A percentile compares a stretch with the other conserved stretches of the same genome.
These are phyloP conservation scores for Marasmius oreades DNA, from an alignment of 1,284 basidiomycete species.

Conservation along the genomic window DNA sequence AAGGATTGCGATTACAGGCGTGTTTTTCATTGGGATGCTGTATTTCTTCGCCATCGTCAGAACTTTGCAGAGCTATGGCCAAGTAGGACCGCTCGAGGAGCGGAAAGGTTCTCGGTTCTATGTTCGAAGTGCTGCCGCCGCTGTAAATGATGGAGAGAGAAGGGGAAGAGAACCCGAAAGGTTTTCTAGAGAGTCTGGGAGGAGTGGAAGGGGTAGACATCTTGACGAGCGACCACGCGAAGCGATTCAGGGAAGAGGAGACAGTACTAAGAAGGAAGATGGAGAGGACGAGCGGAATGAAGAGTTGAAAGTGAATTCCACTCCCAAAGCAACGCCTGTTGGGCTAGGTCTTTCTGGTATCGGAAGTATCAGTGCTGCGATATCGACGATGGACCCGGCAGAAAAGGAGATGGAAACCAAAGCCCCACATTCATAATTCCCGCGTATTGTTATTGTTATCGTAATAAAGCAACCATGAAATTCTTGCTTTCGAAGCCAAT, in stretches of 20 bases:
- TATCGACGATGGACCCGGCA: neutral
- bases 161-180: neutral
- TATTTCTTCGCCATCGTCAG: slow-evolving; percentile 60
- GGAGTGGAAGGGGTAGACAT: neutral
- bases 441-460: too few species aligned
- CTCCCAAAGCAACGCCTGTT: neutral
- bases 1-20: slow-evolving; percentile 51
- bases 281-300: neutral
- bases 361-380: neutral
- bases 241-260: neutral
- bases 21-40: slow-evolving; percentile 57
- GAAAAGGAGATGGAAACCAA: neutral
- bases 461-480: too few species aligned
- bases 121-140: neutral
- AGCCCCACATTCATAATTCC: too few species aligned
- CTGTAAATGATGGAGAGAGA: neutral
- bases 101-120: slow-evolving; percentile 1
- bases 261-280: neutral
- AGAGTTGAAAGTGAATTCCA: neutral
- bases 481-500: too few species aligned
- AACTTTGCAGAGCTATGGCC: slow-evolving; percentile 60
- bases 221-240: neutral
- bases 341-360: neutral
- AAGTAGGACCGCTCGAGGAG: neutral
- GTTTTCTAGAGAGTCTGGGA: neutral